These are phyloP conservation scores for Trametes cingulata DNA, from an alignment of 768 basidiomycete genomes.

Conservation along the genomic window DNA sequence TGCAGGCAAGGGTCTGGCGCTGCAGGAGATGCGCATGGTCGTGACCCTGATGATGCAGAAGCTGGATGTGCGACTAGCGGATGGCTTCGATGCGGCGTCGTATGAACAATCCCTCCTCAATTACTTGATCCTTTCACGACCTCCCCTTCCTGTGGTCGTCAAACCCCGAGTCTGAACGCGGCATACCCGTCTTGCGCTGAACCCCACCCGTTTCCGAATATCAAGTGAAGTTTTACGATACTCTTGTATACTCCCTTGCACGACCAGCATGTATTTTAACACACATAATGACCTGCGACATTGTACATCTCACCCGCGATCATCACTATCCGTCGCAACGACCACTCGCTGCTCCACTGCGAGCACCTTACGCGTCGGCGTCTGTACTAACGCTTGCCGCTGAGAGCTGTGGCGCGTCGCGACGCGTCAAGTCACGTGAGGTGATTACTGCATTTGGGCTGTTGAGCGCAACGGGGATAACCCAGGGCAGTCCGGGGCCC, in stretches of 20 bases:
- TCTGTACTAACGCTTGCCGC: too few species aligned
- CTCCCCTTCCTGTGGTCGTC: conserved; percentile 13
- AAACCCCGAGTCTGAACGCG: not conserved
- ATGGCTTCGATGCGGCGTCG: conserved; percentile 6
- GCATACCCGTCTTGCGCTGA: too few species aligned
- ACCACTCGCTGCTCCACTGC: too few species aligned
- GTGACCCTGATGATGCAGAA: conserved; percentile 31
- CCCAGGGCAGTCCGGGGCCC: not conserved
- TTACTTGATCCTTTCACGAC: conserved; percentile 16
- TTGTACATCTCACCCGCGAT: too few species aligned
- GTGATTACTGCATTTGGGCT: conserved; percentile 15
- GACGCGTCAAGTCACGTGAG: conserved; percentile 19
- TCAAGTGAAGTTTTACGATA: too few species aligned
- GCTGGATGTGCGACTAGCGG: conserved; percentile 23
- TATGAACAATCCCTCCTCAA: conserved; percentile 12
- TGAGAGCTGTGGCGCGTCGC: not conserved
- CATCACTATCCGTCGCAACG: too few species aligned
- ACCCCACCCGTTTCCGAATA: too few species aligned
- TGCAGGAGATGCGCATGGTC: conserved; percentile 38
- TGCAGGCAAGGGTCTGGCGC: conserved; percentile 46
- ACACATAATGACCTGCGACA: too few species aligned
- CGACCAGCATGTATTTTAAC: too few species aligned
- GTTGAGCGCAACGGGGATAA: conserved; percentile 10
- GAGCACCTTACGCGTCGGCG: too few species aligned
- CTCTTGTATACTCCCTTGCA: too few species aligned